Conservation (phyloP, 75 land plant species). For the Pseudotsuga menziesii region DNA sequence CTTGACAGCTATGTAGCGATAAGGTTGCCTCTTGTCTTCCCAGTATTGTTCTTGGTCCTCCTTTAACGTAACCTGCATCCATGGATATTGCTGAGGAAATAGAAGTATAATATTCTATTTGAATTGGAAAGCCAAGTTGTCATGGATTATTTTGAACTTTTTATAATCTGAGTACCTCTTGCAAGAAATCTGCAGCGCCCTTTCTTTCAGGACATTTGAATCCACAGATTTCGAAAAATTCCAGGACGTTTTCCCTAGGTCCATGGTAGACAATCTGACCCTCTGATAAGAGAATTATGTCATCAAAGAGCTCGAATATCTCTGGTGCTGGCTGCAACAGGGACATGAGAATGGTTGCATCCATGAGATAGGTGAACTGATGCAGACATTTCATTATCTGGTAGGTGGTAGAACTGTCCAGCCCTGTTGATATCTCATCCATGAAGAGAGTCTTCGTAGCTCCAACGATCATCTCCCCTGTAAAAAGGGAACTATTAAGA, state of each 20-base stretch:
- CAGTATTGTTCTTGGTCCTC: conserved; percentile 96
- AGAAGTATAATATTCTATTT: background rate
- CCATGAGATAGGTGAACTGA: conserved; percentile 17
- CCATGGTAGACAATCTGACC: conserved; percentile 82
- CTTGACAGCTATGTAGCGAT: conserved; percentile 57
- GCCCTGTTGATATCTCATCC: conserved; percentile 62
- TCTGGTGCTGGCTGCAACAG: conserved; percentile 95
- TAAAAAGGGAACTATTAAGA: background rate
- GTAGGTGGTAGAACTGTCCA: conserved; percentile 24
- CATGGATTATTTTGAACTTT: background rate
- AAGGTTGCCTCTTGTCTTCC: conserved; percentile 49
- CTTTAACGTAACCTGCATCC: conserved; percentile 67
- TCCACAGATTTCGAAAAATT: conserved; percentile 68
- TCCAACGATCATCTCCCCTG: conserved; percentile 89
- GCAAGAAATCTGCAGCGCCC: conserved; percentile 81
- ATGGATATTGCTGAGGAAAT: background rate
- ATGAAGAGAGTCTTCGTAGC: conserved; percentile 75
- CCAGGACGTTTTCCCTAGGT: conserved; percentile 55
- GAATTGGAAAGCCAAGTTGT: background rate
- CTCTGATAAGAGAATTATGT: conserved; percentile 66
- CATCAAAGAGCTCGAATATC: conserved; percentile 85
- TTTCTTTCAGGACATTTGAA: conserved; percentile 75
- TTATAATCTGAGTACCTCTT: conserved; percentile 49
- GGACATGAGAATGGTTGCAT: conserved; percentile 49
- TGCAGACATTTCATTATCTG: conserved; percentile 22